Evolutionary conservation across 2,329 filamentous ascomycete genomes (phyloP).

Genomic region (Diaporthe eres): DNA sequence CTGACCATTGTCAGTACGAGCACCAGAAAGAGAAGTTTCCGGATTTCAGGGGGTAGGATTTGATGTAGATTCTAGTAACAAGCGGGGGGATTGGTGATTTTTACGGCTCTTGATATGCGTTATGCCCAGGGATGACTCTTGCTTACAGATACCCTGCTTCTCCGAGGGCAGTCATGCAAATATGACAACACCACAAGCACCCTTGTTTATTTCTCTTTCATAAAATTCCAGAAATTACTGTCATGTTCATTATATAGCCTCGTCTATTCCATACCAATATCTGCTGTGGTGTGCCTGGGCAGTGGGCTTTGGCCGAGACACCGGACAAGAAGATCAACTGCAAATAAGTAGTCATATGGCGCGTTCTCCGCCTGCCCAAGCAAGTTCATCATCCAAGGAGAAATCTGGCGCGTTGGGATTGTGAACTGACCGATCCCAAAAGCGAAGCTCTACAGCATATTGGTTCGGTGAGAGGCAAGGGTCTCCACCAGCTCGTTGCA

Average conservation of each 20-base stretch:
- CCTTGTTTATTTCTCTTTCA: background rate
- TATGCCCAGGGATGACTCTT: background rate
- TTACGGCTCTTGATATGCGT: background rate
- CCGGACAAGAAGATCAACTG: background rate
- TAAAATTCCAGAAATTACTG: background rate
- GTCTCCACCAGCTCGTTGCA: background rate
- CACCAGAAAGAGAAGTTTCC: background rate
- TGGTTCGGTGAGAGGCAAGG: background rate
- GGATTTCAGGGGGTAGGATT: background rate
- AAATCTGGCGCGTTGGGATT: background rate
- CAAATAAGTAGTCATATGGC: background rate
- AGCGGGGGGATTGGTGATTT: background rate
- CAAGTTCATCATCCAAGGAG: background rate
- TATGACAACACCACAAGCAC: background rate
- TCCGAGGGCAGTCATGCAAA: background rate
- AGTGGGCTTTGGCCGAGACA: no score
- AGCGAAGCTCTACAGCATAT: background rate
- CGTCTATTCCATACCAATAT: background rate
- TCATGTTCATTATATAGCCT: background rate
- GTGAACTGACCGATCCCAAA: no score
- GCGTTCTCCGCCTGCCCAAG: background rate
- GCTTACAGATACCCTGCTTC: constrained; percentile 6
- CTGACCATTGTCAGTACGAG: background rate
- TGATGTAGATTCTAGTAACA: background rate
- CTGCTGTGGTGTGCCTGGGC: background rate